These are phyloP conservation scores for Leucosporidium creatinivorum DNA, from an alignment of 768 basidiomycete species.

Conservation along the genomic window DNA sequence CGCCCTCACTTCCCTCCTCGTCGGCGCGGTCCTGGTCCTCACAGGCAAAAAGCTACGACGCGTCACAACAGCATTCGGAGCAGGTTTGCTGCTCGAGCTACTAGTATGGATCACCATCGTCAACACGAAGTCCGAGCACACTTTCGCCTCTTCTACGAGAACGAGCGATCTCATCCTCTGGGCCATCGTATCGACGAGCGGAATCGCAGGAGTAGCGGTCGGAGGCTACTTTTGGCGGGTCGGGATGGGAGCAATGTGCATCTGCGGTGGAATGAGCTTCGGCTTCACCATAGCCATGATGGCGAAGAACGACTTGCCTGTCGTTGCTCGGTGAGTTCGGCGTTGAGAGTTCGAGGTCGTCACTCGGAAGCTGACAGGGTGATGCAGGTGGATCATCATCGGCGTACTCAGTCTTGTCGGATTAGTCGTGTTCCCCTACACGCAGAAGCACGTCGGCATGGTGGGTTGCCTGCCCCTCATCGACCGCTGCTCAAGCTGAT, in stretches of 20 bases:
- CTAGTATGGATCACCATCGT: conserved; percentile 11
- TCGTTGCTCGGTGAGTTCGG: background rate
- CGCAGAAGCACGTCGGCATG: background rate
- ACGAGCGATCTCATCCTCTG: conserved; percentile 4
- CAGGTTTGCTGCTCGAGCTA: conserved; percentile 11
- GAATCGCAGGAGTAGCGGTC: background rate
- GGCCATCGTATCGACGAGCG: background rate
- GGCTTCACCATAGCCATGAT: background rate
- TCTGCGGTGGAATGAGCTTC: background rate
- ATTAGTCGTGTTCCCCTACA: background rate
- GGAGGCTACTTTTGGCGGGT: background rate
- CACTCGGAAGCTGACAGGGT: background rate
- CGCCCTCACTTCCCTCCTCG: conserved; percentile 7
- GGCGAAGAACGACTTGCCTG: background rate
- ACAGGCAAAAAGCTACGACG: conserved; percentile 13
- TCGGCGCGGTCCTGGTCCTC: conserved; percentile 10
- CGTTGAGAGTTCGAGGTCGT: too few relatives aligned
- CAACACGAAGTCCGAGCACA: conserved; percentile 3
- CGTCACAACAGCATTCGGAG: conserved; percentile 2
- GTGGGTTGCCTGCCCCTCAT: background rate
- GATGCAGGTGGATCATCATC: conserved; percentile 2
- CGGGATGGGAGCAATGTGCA: background rate
- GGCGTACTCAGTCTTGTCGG: background rate
- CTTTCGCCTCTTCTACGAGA: background rate
- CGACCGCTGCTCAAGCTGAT: background rate